Conservation (phyloP, 2,329 filamentous ascomycete genomes). For the Graphium sp. region DNA sequence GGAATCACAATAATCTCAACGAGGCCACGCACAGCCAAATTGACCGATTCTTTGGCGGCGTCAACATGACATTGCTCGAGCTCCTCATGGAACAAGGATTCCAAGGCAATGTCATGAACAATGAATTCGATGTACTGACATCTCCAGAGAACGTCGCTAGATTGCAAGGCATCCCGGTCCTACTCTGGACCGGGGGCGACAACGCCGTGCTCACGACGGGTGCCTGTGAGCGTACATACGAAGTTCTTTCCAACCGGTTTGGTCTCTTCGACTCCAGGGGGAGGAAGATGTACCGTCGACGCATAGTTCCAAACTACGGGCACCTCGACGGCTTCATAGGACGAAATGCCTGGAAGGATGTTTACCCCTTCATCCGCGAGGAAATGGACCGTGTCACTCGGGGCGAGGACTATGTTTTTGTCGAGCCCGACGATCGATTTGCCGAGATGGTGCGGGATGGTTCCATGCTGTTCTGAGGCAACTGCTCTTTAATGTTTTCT, state of each 20-base stretch:
- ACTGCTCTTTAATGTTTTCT: conserved; percentile 1
- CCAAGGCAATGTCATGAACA: conserved; percentile 31
- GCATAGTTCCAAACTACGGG: conserved; percentile 38
- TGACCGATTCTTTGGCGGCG: conserved; percentile 43
- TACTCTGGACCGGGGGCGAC: conserved; percentile 37
- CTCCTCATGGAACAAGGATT: conserved; percentile 39
- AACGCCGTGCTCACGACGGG: conserved; percentile 38
- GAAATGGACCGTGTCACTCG: conserved; percentile 35
- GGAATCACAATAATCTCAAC: conserved; percentile 49
- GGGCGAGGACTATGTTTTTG: conserved; percentile 21
- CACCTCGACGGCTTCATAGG: conserved; percentile 49
- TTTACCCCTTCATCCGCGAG: conserved; percentile 37
- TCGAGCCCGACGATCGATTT: conserved; percentile 24
- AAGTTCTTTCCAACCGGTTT: conserved; percentile 32
- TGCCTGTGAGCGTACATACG: conserved; percentile 35
- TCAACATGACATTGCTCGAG: conserved; percentile 39
- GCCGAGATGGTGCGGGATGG: conserved; percentile 20
- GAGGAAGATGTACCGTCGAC: conserved; percentile 27
- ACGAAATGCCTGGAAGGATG: conserved; percentile 37
- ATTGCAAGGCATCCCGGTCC: conserved; percentile 33
- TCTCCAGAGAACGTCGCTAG: conserved; percentile 29
- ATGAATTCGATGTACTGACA: conserved; percentile 28
- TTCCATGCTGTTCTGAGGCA: not conserved
- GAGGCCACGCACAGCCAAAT: conserved; percentile 46
- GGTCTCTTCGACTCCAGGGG: conserved; percentile 13